phyloP scores from a whole-genome alignment of 2,329 filamentous ascomycete genomes.

The Penicillium sp. region DNA sequence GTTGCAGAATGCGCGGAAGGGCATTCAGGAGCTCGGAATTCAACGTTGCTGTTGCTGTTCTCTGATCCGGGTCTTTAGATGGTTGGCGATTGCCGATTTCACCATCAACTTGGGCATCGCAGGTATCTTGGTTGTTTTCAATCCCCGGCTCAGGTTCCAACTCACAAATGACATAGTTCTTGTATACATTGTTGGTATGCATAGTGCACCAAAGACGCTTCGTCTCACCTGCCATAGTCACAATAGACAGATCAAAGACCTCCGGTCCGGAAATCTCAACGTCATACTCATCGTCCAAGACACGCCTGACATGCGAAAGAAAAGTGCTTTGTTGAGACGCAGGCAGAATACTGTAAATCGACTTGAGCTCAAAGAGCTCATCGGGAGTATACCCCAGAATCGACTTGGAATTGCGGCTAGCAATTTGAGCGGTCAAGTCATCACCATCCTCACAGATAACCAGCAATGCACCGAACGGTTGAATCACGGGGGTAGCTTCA shows the following conservation, averaged over 20 bases:
- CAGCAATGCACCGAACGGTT: conserved; percentile 70
- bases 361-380: conserved; percentile 66
- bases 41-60: not conserved
- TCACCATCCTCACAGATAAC: conserved; percentile 64
- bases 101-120: not conserved
- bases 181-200: conserved; percentile 64
- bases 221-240: conserved; percentile 48
- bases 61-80: conserved; percentile 46
- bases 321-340: conserved; percentile 76
- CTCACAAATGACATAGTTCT: conserved; percentile 72
- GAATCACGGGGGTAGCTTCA: conserved; percentile 70
- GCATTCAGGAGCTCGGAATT: conserved; percentile 70
- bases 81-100: not conserved
- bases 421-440: conserved; percentile 62
- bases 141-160: conserved; percentile 62
- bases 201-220: conserved; percentile 81
- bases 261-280: conserved; percentile 70
- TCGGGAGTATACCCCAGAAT: conserved; percentile 70
- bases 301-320: conserved; percentile 76
- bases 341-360: conserved; percentile 75
- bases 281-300: conserved; percentile 71
- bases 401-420: conserved; percentile 69
- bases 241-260: conserved; percentile 71
- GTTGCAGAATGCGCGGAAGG: conserved; percentile 82
- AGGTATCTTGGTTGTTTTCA: not conserved